These are phyloP conservation scores for Senna siamea DNA, from an alignment of 306 rosid species.

Conservation along the genomic window DNA sequence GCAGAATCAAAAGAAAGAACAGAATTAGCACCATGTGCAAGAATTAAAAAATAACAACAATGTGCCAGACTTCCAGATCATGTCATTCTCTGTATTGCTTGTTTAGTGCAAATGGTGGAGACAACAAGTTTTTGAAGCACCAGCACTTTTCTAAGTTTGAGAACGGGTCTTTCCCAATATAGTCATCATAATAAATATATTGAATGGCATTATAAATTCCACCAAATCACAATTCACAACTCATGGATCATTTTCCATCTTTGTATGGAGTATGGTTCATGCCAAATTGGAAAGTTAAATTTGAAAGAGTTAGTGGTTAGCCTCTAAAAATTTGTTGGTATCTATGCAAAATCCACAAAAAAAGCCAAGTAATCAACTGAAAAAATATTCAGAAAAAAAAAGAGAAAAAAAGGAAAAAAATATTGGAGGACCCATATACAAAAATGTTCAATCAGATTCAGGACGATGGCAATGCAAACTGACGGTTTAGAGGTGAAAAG, in stretches of 20 bases:
- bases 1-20: slow-evolving; percentile 43
- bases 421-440: not conserved
- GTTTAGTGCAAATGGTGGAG: not conserved
- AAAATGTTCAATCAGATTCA: not conserved
- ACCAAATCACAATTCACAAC: not conserved
- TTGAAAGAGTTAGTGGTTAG: not conserved
- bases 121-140: not conserved
- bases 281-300: not conserved
- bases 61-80: not conserved
- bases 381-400: not conserved
- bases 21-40: not conserved
- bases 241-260: not conserved
- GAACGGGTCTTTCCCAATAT: not conserved
- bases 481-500: not conserved
- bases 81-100: not conserved
- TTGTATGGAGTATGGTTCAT: not conserved
- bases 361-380: not conserved
- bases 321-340: not conserved
- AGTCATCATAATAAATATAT: not conserved
- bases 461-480: not conserved
- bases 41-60: slow-evolving; percentile 30
- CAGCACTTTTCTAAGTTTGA: not conserved
- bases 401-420: no score
- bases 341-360: not conserved
- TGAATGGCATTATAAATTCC: not conserved